Percentiles rank a stretch among this genome's conserved stretches.
phyloP scores from a whole-genome alignment of 1,284 basidiomycete species.

The Rhodotorula sp. region DNA sequence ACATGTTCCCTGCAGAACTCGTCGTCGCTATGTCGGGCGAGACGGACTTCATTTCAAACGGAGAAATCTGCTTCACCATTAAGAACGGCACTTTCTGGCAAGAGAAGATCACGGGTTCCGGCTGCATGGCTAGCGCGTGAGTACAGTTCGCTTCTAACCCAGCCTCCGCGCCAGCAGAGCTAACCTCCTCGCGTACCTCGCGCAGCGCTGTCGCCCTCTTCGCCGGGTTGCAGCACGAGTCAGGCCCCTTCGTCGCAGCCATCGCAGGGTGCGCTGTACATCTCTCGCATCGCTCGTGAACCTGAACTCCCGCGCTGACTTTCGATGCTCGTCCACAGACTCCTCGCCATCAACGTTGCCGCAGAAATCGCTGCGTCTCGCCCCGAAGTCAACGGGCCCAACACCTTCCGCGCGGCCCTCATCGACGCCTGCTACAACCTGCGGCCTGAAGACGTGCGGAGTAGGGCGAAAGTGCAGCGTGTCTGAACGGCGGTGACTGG shows the following conservation, averaged over 20 bases:
- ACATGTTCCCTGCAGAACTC: conserved; percentile 57
- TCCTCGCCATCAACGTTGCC: conserved; percentile 77
- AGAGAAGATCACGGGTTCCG: conserved; percentile 80
- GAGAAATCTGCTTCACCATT: conserved; percentile 63
- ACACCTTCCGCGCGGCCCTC: conserved; percentile 80
- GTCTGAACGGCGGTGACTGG: background rate
- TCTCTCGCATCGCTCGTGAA: background rate
- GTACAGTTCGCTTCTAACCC: conserved; percentile 47
- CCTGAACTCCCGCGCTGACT: background rate
- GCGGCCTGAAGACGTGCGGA: conserved; percentile 39
- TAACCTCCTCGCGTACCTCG: background rate
- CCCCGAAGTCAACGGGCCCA: conserved; percentile 71
- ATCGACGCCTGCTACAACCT: conserved; percentile 76
- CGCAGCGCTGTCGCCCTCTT: conserved; percentile 55
- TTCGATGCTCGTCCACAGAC: conserved; percentile 51
- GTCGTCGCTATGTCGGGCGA: conserved; percentile 80
- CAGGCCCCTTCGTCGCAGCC: conserved; percentile 68
- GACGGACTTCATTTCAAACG: conserved; percentile 84
- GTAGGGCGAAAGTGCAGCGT: conserved; percentile 17
- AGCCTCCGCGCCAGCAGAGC: background rate
- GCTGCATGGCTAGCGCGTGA: conserved; percentile 79
- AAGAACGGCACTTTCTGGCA: conserved; percentile 75
- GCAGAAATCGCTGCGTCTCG: conserved; percentile 73
- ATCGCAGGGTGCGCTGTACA: conserved; percentile 63
- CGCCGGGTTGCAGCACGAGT: conserved; percentile 51